Conservation (phyloP, 305 asterid species). For the Ajuga reptans region DNA sequence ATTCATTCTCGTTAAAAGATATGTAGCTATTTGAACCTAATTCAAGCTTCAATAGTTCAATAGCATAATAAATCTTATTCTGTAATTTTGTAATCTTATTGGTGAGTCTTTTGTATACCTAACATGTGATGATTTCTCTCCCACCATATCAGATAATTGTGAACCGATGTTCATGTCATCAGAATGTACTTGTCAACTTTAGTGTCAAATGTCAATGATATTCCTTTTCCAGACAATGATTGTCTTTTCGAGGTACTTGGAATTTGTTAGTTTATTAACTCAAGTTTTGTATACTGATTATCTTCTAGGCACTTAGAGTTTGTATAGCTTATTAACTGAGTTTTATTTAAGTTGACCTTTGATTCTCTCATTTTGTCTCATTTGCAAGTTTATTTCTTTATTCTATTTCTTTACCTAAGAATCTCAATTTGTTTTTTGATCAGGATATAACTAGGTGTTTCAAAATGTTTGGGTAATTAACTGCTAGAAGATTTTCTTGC, state of each 20-base stretch:
- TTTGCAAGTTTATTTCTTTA: neutral
- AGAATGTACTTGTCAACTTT: neutral
- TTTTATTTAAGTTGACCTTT: neutral
- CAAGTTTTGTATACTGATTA: neutral
- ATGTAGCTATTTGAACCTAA: neutral
- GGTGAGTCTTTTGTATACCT: neutral
- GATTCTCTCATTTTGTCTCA: neutral
- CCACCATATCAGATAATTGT: neutral
- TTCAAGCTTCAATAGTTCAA: neutral
- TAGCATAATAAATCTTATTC: neutral
- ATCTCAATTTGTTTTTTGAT: neutral
- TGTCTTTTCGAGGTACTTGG: neutral
- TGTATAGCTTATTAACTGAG: neutral
- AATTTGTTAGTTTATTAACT: neutral
- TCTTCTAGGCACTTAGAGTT: neutral
- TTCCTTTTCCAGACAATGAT: neutral
- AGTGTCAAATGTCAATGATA: neutral
- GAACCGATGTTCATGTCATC: neutral
- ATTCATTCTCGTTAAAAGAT: neutral
- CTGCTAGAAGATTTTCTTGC: conserved; percentile 18
- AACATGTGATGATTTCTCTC: neutral
- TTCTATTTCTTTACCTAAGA: neutral
- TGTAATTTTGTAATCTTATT: neutral
- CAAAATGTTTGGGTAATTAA: conserved; percentile 2
- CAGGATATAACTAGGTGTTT: neutral